Conservation (phyloP, 2,329 filamentous ascomycete genomes). For the Colletotrichum spaethianum region DNA sequence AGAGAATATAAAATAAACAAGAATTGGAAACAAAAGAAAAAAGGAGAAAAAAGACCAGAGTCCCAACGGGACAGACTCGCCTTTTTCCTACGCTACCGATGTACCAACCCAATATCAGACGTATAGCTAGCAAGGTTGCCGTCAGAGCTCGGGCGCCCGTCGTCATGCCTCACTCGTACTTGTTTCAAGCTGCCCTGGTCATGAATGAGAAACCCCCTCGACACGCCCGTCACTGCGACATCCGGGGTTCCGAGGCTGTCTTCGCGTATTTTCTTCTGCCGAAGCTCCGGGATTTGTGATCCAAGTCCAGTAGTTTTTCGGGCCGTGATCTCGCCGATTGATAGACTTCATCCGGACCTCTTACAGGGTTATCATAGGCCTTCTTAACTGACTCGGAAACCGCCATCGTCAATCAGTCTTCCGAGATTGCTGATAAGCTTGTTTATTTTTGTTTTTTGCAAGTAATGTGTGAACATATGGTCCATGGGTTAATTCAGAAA, state of each 20-base stretch:
- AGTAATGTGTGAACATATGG: not conserved
- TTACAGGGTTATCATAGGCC: not conserved
- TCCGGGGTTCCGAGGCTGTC: constrained; percentile 19
- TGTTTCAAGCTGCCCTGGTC: constrained; percentile 40
- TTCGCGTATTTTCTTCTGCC: constrained; percentile 8
- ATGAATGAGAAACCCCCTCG: constrained; percentile 26
- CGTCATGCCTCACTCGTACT: constrained; percentile 35
- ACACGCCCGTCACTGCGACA: constrained; percentile 23
- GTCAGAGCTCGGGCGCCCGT: constrained; percentile 33
- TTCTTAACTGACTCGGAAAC: not conserved
- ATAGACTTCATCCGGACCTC: not conserved
- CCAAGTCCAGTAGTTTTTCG: not conserved
- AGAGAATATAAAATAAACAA: no score
- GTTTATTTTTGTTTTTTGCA: not conserved
- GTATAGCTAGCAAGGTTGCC: constrained; percentile 29
- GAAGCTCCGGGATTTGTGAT: constrained; percentile 28
- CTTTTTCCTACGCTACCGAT: constrained; percentile 2
- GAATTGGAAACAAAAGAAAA: no score
- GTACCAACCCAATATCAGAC: constrained; percentile 26
- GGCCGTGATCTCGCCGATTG: not conserved
- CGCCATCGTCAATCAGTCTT: not conserved
- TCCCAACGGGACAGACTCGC: not conserved
- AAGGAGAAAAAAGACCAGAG: no score
- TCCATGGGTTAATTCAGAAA: constrained; percentile 3
- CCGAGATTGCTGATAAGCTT: not conserved